Evolutionary conservation across 2,329 filamentous ascomycete species (phyloP).

Genomic region (Parafenestella ontariensis): DNA sequence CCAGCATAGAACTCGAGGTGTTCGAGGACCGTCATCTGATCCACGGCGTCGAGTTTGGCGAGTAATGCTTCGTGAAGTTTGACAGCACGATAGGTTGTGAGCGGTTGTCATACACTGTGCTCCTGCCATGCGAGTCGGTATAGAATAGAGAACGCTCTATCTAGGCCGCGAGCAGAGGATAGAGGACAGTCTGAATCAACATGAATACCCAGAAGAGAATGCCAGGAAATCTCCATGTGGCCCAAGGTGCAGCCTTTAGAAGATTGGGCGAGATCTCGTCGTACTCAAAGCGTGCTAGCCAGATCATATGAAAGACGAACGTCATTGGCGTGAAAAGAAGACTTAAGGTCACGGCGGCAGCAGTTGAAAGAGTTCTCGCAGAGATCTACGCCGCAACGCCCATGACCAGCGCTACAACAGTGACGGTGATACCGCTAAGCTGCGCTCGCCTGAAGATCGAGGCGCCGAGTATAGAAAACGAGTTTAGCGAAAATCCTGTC

Average conservation of each 20-base stretch:
- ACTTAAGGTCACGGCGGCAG: conserved; percentile 70
- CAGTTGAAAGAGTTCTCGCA: conserved; percentile 65
- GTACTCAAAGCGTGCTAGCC: conserved; percentile 76
- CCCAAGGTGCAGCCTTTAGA: conserved; percentile 62
- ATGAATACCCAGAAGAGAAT: conserved; percentile 78
- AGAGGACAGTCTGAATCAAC: conserved; percentile 75
- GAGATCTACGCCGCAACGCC: conserved; percentile 77
- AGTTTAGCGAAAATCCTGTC: conserved; percentile 74
- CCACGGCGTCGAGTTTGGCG: conserved; percentile 73
- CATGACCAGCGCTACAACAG: conserved; percentile 73
- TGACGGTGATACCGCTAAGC: conserved; percentile 78
- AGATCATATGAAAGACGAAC: conserved; percentile 78
- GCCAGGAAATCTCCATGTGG: conserved; percentile 69
- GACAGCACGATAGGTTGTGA: conserved; percentile 69
- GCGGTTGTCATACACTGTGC: conserved; percentile 44
- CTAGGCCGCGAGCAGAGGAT: conserved; percentile 73
- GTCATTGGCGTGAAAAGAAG: conserved; percentile 83
- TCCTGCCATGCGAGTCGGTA: conserved; percentile 63
- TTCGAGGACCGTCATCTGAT: conserved; percentile 84
- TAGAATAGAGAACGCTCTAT: conserved; percentile 76
- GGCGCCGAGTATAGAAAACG: conserved; percentile 77
- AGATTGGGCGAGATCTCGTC: conserved; percentile 66
- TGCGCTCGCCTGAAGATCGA: conserved; percentile 84
- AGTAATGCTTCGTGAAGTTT: conserved; percentile 77
- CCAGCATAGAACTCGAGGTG: conserved; percentile 85